Evolutionary conservation across 345 rosid species (phyloP), one percentile per base, ranked within the genome.

Genomic region (Cochlearia excelsa): DNA sequence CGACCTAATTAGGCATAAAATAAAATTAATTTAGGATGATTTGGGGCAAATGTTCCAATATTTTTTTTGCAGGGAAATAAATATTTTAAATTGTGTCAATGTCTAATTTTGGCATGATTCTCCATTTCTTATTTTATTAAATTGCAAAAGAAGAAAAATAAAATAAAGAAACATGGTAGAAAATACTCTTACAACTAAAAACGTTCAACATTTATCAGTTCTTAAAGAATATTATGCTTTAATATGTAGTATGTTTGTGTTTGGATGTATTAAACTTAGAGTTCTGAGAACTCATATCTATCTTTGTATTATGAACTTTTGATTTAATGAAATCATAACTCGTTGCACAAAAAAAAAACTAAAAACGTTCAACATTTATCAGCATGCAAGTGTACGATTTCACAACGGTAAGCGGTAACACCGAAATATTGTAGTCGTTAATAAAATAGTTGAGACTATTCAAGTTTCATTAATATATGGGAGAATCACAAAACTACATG

Each of bases 1-100:
- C 58, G 9, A 59, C 65, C 59, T 58, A 57, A 35, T 51, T 40
- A 57, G 10, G 50, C 35, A 11, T n/a, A 9, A 23, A 38, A 26
- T 6, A 9, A 6, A 33, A 34, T 0, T 2, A 43, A 27, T 3
- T 4, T 46, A 4, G 2, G 34, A 41, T 47, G 9, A 16, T 26
- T 23, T 38, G 55, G 11, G 11, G n/a, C 0, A 54, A 38, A 23
- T 48, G 16, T 63, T 4, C 51, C 31, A 30, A 7, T n/a, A 37
- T 60, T 48, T 28, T 16, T 47, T 2, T 3, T n/a, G 34, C 9
- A 3, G 11, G n/a, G 4, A 42, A 33, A 56, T 4, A 55, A n/a
- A 4, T 41, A 6, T 11, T 10, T 30, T 3, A 30, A 41, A 2
- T 9, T 44, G 51, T 30, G 31, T 40, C 47, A 29, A 30, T 30